These are phyloP conservation scores for Apiospora rasikravindrae DNA, from an alignment of 2,329 filamentous ascomycete species.

Conservation along the genomic window DNA sequence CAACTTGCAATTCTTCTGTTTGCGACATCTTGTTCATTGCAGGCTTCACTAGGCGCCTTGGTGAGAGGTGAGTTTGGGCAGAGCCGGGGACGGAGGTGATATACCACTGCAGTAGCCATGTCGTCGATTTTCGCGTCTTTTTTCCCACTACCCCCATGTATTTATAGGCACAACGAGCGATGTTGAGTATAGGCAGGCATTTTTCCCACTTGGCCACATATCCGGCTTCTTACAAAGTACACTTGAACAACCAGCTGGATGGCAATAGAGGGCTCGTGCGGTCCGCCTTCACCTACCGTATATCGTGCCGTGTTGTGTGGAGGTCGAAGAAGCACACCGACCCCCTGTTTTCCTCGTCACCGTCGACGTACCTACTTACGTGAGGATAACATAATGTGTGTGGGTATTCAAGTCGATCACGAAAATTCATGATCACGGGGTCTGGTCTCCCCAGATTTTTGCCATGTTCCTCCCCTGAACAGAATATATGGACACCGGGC, in stretches of 20 bases:
- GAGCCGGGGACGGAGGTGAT: not conserved
- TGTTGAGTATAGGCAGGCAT: not conserved
- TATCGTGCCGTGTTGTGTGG: not conserved
- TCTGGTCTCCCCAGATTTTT: not conserved
- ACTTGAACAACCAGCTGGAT: not conserved
- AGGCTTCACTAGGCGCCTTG: not conserved
- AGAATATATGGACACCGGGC: not conserved
- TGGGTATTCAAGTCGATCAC: not conserved
- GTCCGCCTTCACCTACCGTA: not conserved
- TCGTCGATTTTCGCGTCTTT: not conserved
- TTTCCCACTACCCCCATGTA: not conserved
- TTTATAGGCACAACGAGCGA: slow-evolving; percentile 11
- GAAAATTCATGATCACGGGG: not conserved
- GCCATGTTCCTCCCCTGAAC: not conserved
- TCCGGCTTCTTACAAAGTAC: not conserved
- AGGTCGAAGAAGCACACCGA: not conserved
- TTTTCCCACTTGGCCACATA: not conserved
- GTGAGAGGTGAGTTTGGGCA: not conserved
- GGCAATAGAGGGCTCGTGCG: not conserved
- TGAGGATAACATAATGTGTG: not conserved
- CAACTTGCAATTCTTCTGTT: not conserved
- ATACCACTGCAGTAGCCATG: not conserved
- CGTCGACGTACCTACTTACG: not conserved
- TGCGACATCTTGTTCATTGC: not conserved
- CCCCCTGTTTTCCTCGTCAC: not conserved